phyloP scores from a whole-genome alignment of 2,329 filamentous ascomycete species.

The Penicillium sp. region DNA sequence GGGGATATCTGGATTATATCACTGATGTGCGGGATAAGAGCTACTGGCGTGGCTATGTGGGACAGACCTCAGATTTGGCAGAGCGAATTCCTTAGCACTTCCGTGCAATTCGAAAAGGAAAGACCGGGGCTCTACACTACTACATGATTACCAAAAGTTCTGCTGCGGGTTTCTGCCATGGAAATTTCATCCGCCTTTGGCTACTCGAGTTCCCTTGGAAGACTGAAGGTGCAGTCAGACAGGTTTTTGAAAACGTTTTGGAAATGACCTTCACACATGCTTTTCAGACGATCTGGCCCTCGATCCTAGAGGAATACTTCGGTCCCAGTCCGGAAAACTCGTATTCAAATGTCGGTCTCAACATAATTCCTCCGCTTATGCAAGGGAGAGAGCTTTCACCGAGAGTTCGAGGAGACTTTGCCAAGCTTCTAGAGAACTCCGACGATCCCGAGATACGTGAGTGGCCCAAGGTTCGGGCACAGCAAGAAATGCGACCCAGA shows the following conservation, averaged over 20 bases:
- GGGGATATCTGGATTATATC: not conserved
- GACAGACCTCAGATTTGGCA: not conserved
- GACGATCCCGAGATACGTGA: not conserved
- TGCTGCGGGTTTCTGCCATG: not conserved
- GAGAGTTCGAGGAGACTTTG: not conserved
- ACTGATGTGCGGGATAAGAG: not conserved
- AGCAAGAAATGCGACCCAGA: not conserved
- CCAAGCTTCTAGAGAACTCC: not conserved
- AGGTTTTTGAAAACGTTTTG: not conserved
- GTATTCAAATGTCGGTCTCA: conserved; percentile 1
- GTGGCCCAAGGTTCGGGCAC: not conserved
- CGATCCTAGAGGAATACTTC: not conserved
- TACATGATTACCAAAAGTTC: not conserved
- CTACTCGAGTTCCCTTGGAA: too few species aligned
- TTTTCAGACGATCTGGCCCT: not conserved
- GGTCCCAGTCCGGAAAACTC: conserved; percentile 1
- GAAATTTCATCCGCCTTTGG: not conserved
- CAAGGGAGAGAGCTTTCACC: not conserved
- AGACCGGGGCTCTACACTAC: not conserved
- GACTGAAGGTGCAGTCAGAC: not conserved
- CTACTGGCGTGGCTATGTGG: not conserved
- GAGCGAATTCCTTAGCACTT: not conserved
- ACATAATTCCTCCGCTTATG: not conserved
- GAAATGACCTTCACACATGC: not conserved
- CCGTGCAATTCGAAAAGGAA: not conserved